Conservation (phyloP, 441 rosid species). For the Erodium texanum region DNA sequence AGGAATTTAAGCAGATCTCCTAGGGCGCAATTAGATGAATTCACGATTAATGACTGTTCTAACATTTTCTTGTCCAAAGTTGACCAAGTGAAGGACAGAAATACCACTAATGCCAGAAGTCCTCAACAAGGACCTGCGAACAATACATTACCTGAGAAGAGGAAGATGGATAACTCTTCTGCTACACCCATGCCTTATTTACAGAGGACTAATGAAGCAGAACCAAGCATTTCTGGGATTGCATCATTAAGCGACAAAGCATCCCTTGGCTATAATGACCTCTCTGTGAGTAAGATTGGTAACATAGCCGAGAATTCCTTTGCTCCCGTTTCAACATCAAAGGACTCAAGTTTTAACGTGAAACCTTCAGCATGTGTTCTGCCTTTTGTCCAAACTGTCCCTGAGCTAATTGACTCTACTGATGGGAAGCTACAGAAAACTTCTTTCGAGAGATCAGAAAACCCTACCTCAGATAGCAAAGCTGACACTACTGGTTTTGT, state of each 20-base stretch:
- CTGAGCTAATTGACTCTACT: constrained; percentile 14
- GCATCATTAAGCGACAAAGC: too few relatives aligned
- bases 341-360: not conserved
- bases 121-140: constrained; percentile 25
- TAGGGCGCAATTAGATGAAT: constrained; percentile 17
- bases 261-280: too few relatives aligned
- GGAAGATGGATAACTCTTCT: constrained; percentile 26
- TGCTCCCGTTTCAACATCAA: constrained; percentile 14
- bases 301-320: constrained; percentile 19
- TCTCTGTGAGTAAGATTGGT: not conserved
- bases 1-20: constrained; percentile 26
- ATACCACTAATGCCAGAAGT: constrained; percentile 20
- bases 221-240: constrained; percentile 16
- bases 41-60: constrained; percentile 17
- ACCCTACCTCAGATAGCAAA: constrained; percentile 11
- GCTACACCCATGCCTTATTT: constrained; percentile 21
- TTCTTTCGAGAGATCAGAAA: constrained; percentile 19
- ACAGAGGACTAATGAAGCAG: constrained; percentile 25
- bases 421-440: constrained; percentile 27
- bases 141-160: constrained; percentile 29
- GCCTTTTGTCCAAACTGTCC: constrained; percentile 12
- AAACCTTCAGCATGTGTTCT: not conserved
- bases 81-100: constrained; percentile 22
- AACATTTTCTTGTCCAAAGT: constrained; percentile 23
- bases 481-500: constrained; percentile 14